Base-by-base conservation (phyloP, 2,329 filamentous ascomycete genomes). In the Aspergillus pseudonomiae region DNA sequence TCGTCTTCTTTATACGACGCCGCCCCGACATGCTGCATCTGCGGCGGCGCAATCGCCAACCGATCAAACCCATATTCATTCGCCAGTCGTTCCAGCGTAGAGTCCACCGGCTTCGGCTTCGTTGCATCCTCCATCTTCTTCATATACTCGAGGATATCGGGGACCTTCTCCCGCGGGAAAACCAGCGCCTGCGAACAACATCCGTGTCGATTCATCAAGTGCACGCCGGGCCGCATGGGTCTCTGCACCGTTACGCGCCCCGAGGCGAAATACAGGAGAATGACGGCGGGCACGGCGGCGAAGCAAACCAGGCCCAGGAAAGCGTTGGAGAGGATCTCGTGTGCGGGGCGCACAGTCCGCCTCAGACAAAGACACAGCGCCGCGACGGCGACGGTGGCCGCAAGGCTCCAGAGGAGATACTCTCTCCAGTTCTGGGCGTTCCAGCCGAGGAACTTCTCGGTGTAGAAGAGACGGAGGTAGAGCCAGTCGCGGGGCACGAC, bases 391-490 rank as follows among this genome's bases (percentile, higher is more conserved):
- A 71, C 65, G 12, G 63, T 59, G 4, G 65, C 56, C 11, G 78
- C 30, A 9, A 55, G 30, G 11, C 77, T 80, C 64, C 73, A 76
- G 36, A 70, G 65, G 3, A 80, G 61, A 61, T 82, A 81, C 2
- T 64, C 67, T 4, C 53, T 66, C 79, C 79, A 81, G 32, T 78
- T 64, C 60, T 82, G 78, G 6, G 69, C 70, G 60, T 82, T 82
- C 81, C 80, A 83, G 41, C 80, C 80, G 6, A 81, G 73, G 60
- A 80, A 81, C 60, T 79, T 75, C 63, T 83, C 80, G 0, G 80
- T 82, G 65, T 80, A 82, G 71, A 83, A 83, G 11, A 83, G 72
- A 6, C 80, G 79, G 50, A 83, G 69, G 66, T 83, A 83, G 11
- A 82, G 69, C 72, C 72, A 75, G 57, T 71, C 66, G 24, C 57